Conservation (phyloP, 345 rosid genomes). For the Salix purpurea region DNA sequence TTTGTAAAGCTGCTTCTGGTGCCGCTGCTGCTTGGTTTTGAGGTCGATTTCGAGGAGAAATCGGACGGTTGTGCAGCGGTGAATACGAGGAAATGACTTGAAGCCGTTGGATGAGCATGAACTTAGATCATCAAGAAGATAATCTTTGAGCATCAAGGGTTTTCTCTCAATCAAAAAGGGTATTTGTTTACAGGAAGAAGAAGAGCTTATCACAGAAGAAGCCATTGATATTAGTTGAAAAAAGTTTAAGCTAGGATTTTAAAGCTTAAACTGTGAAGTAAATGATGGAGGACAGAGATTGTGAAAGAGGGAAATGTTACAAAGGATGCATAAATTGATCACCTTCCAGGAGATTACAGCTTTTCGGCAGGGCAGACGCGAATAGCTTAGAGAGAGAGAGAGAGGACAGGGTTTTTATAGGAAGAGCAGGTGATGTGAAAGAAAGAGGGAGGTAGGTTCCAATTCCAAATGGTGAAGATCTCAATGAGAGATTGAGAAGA, state of each 20-base stretch:
- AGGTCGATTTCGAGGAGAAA: constrained; percentile 65
- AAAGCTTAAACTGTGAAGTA: neutral
- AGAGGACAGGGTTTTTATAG: neutral
- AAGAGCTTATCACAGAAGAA: neutral
- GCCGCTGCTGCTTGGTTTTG: constrained; percentile 18
- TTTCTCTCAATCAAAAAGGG: constrained; percentile 16
- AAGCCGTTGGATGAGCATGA: constrained; percentile 91
- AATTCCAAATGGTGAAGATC: constrained; percentile 15
- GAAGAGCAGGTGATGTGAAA: neutral
- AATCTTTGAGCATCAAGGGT: constrained; percentile 71
- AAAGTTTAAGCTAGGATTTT: neutral
- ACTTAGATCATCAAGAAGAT: constrained; percentile 64
- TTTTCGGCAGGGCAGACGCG: neutral
- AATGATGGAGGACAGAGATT: neutral
- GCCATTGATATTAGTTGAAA: constrained; percentile 18
- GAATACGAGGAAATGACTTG: constrained; percentile 78
- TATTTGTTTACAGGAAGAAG: constrained; percentile 12
- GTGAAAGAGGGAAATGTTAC: neutral
- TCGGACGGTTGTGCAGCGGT: constrained; percentile 57
- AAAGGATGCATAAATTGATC: neutral
- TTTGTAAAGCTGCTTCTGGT: constrained; percentile 15
- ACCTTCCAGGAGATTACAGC: neutral
- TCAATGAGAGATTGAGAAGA: constrained; percentile 1
- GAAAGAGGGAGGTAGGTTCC: constrained; percentile 4
- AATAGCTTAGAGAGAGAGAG: neutral